Evolutionary conservation across 2,329 filamentous ascomycete genomes (phyloP).

Genomic region (Helotiales sp.): DNA sequence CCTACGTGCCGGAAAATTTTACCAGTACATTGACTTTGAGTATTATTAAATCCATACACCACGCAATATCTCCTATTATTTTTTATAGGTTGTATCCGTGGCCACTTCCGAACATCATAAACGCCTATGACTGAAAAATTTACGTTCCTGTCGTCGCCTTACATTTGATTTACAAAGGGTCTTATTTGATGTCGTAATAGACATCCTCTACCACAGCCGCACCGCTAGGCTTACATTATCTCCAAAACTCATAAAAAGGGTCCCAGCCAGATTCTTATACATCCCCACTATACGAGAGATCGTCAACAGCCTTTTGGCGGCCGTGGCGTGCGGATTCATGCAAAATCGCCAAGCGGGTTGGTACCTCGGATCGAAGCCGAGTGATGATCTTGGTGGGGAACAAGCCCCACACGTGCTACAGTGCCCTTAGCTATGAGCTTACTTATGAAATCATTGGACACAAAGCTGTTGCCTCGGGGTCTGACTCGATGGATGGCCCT

Average conservation of each 20-base stretch:
- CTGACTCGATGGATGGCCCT: neutral
- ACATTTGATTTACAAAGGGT: neutral
- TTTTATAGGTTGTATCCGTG: slow-evolving; percentile 1
- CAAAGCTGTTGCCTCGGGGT: neutral
- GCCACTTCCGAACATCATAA: slow-evolving; percentile 8
- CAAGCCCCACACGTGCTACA: neutral
- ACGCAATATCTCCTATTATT: slow-evolving; percentile 11
- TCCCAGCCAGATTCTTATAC: neutral
- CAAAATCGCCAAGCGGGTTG: neutral
- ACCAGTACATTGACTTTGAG: slow-evolving; percentile 28
- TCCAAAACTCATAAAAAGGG: neutral
- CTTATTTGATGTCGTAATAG: neutral
- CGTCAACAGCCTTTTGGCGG: neutral
- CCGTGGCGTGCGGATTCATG: neutral
- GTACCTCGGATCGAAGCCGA: neutral
- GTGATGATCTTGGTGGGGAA: neutral
- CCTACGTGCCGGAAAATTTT: too few relatives aligned
- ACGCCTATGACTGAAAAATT: neutral
- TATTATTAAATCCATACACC: slow-evolving; percentile 19
- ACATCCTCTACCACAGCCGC: neutral
- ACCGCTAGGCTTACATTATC: neutral
- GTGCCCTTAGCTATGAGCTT: neutral
- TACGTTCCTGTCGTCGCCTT: neutral
- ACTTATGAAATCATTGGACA: neutral
- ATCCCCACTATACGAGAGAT: neutral